A percentile compares a stretch with the other conserved stretches of the same genome.
phyloP scores from a whole-genome alignment of 768 basidiomycete genomes.

The Lactarius deliciosus region DNA sequence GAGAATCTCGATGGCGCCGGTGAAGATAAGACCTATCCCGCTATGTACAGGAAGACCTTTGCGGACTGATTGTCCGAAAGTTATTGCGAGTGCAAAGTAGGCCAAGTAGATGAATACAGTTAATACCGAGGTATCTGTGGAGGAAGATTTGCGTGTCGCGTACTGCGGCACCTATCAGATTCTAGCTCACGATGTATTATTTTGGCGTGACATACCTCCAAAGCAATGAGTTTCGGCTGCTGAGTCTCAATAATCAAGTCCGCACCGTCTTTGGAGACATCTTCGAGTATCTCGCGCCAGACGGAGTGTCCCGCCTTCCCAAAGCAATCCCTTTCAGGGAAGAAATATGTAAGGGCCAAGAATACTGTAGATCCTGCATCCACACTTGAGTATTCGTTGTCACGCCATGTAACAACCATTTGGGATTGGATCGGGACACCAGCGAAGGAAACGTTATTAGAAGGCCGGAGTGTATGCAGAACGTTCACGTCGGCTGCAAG shows the following conservation, averaged over 20 bases:
- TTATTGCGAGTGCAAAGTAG: constrained; percentile 71
- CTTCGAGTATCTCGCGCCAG: constrained; percentile 60
- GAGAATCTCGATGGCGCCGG: constrained; percentile 86
- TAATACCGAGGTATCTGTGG: constrained; percentile 54
- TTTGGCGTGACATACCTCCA: constrained; percentile 40
- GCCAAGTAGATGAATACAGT: constrained; percentile 73
- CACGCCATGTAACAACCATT: constrained; percentile 77
- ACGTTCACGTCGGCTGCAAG: constrained; percentile 57
- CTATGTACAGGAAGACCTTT: constrained; percentile 86
- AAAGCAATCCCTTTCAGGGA: constrained; percentile 71
- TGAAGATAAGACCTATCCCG: constrained; percentile 86
- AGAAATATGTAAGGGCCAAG: constrained; percentile 80
- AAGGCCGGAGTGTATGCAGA: constrained; percentile 53
- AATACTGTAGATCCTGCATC: constrained; percentile 65
- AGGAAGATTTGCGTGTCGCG: constrained; percentile 47
- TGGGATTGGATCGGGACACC: constrained; percentile 65
- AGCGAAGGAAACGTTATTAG: constrained; percentile 55
- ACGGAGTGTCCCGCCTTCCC: constrained; percentile 56
- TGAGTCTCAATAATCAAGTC: constrained; percentile 43
- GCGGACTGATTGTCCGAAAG: constrained; percentile 73
- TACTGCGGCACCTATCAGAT: constrained; percentile 42
- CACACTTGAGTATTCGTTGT: constrained; percentile 46
- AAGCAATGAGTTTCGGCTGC: constrained; percentile 45
- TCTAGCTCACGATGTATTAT: not conserved
- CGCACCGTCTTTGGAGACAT: constrained; percentile 40